Percentiles rank a stretch among this genome's conserved stretches.
These are phyloP conservation scores for Takashimella koratensis DNA, from an alignment of 1,284 basidiomycete species.

Conservation along the genomic window DNA sequence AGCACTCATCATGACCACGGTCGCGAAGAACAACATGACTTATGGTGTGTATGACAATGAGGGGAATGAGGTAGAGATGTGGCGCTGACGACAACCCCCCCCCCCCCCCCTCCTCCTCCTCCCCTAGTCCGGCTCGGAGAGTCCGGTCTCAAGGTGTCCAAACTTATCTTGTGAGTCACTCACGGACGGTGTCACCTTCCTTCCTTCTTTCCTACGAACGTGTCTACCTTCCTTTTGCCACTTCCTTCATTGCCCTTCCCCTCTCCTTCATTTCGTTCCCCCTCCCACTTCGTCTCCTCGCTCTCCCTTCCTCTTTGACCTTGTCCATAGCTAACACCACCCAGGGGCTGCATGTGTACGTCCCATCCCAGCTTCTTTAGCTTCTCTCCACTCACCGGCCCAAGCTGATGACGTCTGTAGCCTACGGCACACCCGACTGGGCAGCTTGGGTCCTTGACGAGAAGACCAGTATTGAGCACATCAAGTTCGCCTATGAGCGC, in stretches of 20 bases:
- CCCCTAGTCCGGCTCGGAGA: slow-evolving; percentile 36
- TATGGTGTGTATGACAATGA: no score
- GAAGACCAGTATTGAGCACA: slow-evolving; percentile 39
- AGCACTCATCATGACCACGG: neutral
- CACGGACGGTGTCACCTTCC: slow-evolving; percentile 12
- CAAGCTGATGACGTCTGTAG: slow-evolving; percentile 5
- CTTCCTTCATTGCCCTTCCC: neutral
- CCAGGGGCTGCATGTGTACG: slow-evolving; percentile 35
- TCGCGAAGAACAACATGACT: slow-evolving; percentile 6
- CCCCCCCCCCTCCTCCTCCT: no score
- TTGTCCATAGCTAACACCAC: slow-evolving; percentile 4
- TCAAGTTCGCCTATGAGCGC: slow-evolving; percentile 40
- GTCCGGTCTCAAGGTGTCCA: slow-evolving; percentile 40
- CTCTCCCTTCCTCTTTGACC: neutral
- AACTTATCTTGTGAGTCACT: slow-evolving; percentile 41
- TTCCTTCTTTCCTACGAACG: neutral
- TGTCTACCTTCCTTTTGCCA: slow-evolving; percentile 4
- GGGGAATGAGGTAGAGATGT: no score
- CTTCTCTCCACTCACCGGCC: neutral
- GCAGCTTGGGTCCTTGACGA: slow-evolving; percentile 41
- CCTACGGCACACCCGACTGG: slow-evolving; percentile 28
- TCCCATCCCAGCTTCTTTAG: neutral
- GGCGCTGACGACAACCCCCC: no score
- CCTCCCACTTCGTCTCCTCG: neutral
- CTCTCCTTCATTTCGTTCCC: neutral